Base-by-base conservation (phyloP, 176 grass and related monocot species). In the Rhynchospora pubera region DNA sequence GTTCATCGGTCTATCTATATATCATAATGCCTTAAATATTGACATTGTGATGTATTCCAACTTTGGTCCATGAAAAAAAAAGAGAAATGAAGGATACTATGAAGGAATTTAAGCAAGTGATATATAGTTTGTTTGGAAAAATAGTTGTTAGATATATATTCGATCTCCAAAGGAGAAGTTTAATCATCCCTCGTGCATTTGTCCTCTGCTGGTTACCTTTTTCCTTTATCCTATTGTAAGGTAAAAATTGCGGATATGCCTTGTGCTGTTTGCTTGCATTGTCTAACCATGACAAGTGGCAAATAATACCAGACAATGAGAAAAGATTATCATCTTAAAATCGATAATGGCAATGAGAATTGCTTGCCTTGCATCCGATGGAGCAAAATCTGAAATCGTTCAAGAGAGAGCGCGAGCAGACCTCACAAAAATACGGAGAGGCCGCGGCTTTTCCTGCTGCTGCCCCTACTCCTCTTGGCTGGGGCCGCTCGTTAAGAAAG, bases 331-430 rank as follows among this genome's bases (percentile, higher is more conserved):
- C 55, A 58, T 21, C 32, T 62, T 30, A 2, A 83, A 39, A 24
- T 43, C 12, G 15, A 8, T n/a, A 32, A 71, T 81, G 55, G 6
- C 48, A 22, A 65, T 3, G 13, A 58, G 47, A 42, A 12, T n/a
- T 65, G 66, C 79, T 79, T 89, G 87, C 92, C 56, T 91, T 89
- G 70, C 92, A 94, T 9, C 89, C 85, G 5, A 91, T 85, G 48
- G 92, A 88, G 86, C 86, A 88, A 48, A 87, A 87, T 48, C 82
- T 81, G 75, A 74, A 84, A 69, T 82, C 82, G 62, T 88, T 86
- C 52, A 94, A 72, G 47, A 91, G 87, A 45, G 59, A 83, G 9
- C 83, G 83, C 9, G 63, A 57, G 0, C 87, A 91, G 79, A 65
- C 87, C 70, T 94, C 87, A 14, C 87, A 92, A 1, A 51, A 88